phyloP scores from a whole-genome alignment of 106 monocot species.

The Chionographis japonica region DNA sequence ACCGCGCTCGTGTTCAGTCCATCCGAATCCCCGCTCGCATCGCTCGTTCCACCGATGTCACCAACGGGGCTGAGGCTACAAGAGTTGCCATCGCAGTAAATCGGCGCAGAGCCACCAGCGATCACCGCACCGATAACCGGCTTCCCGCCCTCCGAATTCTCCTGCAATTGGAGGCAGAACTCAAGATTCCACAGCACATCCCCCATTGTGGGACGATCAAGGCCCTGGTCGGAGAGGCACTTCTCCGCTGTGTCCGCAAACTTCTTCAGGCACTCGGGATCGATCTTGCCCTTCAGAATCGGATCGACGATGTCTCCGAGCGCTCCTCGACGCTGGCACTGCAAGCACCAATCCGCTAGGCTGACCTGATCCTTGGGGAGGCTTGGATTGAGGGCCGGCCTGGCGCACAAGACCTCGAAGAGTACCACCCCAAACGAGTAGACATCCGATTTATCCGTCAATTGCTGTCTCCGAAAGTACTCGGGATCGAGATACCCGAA shows the following conservation, averaged over 20 bases:
- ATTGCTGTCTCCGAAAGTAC: constrained; percentile 73
- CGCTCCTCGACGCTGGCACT: constrained; percentile 32
- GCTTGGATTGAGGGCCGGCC: constrained; percentile 61
- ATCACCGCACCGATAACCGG: not conserved
- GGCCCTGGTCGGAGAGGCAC: constrained; percentile 55
- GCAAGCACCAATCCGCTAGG: constrained; percentile 63
- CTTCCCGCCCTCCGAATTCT: constrained; percentile 21
- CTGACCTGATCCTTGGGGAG: constrained; percentile 61
- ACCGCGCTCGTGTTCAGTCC: constrained; percentile 11
- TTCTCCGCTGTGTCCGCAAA: constrained; percentile 59
- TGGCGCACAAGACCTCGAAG: constrained; percentile 60
- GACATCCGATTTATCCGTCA: constrained; percentile 81
- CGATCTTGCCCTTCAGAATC: constrained; percentile 38
- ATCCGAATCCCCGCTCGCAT: constrained; percentile 24
- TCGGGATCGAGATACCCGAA: constrained; percentile 85
- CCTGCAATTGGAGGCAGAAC: constrained; percentile 51
- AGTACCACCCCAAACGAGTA: constrained; percentile 88
- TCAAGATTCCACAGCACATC: constrained; percentile 90
- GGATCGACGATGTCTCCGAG: constrained; percentile 53
- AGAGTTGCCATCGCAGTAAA: no score
- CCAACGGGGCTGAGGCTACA: not conserved
- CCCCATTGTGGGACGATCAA: constrained; percentile 71
- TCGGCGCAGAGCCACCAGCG: not conserved
- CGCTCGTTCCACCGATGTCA: constrained; percentile 3
- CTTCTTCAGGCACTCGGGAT: constrained; percentile 58